phyloP scores from a whole-genome alignment of 352 stramenopile species.

The Pythium insidiosum region DNA sequence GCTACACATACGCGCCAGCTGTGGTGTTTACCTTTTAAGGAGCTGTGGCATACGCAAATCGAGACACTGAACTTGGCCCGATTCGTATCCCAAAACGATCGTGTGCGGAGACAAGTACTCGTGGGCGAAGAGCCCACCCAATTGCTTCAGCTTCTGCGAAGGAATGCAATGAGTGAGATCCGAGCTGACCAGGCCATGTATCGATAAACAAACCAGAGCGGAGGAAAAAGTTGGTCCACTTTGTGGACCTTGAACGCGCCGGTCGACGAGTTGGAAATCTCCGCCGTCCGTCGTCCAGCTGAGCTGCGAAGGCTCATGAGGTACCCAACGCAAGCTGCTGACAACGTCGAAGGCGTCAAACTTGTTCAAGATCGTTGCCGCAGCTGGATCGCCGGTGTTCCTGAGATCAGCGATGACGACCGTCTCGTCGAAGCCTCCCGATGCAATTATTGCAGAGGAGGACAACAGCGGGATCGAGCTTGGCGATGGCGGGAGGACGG shows the following conservation, averaged over 20 bases:
- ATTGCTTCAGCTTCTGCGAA: slow-evolving; percentile 22
- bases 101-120: slow-evolving; percentile 47
- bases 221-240: background rate
- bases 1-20: too few relatives aligned
- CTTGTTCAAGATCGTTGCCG: slow-evolving; percentile 34
- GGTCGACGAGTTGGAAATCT: slow-evolving; percentile 60
- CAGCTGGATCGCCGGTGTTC: slow-evolving; percentile 21
- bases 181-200: background rate
- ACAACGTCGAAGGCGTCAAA: slow-evolving; percentile 73
- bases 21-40: too few relatives aligned
- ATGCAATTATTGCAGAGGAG: slow-evolving; percentile 5
- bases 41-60: slow-evolving; percentile 59
- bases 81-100: slow-evolving; percentile 62
- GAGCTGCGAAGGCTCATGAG: slow-evolving; percentile 22
- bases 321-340: slow-evolving; percentile 70
- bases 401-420: slow-evolving; percentile 65
- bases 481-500: slow-evolving; percentile 22
- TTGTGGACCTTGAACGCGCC: slow-evolving; percentile 20
- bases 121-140: slow-evolving; percentile 65
- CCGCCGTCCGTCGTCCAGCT: slow-evolving; percentile 82
- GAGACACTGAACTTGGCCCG: slow-evolving; percentile 46
- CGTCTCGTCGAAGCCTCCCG: slow-evolving; percentile 69
- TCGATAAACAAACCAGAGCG: background rate
- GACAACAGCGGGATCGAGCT: too few relatives aligned
- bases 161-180: background rate